These are phyloP conservation scores for Scedosporium minutisporum DNA, from an alignment of 2,329 filamentous ascomycete genomes.

Conservation along the genomic window DNA sequence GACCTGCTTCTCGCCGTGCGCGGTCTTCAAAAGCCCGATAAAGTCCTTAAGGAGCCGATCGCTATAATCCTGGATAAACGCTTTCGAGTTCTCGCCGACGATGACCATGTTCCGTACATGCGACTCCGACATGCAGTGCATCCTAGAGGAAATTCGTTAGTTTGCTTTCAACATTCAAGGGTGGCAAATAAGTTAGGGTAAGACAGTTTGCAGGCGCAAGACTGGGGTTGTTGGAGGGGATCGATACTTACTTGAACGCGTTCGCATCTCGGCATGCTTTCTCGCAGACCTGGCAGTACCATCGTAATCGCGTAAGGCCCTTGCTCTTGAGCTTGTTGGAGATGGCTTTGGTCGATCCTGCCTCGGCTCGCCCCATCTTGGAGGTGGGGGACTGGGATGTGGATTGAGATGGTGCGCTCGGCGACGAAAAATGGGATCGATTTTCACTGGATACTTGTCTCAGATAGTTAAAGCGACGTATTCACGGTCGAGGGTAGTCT, in stretches of 20 bases:
- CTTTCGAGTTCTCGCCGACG: slow-evolving; percentile 79
- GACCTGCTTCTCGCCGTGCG: slow-evolving; percentile 84
- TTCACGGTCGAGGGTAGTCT: too few relatives aligned
- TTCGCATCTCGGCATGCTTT: slow-evolving; percentile 14
- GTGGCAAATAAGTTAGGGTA: not conserved
- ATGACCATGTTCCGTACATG: slow-evolving; percentile 84
- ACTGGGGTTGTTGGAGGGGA: not conserved
- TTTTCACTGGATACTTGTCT: too few relatives aligned
- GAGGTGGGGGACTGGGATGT: slow-evolving; percentile 9
- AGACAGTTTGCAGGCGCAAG: not conserved
- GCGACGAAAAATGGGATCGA: not conserved
- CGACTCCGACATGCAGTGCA: slow-evolving; percentile 74
- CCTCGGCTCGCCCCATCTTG: slow-evolving; percentile 85
- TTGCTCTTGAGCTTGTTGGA: slow-evolving; percentile 84
- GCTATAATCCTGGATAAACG: slow-evolving; percentile 73
- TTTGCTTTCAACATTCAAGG: not conserved
- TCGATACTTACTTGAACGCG: slow-evolving; percentile 10
- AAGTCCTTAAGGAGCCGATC: slow-evolving; percentile 77
- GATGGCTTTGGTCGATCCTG: slow-evolving; percentile 82
- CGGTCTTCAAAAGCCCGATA: slow-evolving; percentile 63
- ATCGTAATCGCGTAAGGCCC: slow-evolving; percentile 69
- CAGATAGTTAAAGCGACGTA: too few relatives aligned
- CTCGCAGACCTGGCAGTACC: slow-evolving; percentile 83
- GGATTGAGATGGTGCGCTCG: not conserved
- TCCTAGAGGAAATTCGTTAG: slow-evolving; percentile 36